Evolutionary conservation across 2,329 filamentous ascomycete genomes (phyloP), one percentile per base, ranked within the genome.

Genomic region (Colletotrichum eremochloae): DNA sequence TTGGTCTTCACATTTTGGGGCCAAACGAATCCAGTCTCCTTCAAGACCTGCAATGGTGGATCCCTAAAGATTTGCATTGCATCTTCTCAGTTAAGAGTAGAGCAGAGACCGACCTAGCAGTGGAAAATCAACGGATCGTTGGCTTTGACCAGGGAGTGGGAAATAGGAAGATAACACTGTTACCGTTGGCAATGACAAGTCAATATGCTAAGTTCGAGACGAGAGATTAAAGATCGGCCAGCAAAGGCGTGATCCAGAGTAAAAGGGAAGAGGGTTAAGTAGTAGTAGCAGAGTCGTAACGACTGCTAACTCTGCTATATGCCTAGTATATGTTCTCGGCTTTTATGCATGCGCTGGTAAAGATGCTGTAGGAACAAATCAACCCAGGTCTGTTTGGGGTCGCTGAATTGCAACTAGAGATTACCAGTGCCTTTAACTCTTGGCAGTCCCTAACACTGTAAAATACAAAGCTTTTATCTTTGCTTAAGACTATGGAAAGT

Each of bases 261-360:
- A 15, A 33, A 36, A 6, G 2, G 5, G 12, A 18, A 64, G 6
- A 64, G 14, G 20, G 1, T 8, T 3, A 8, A 29, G 50, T 66
- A 20, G 18, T 66, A 4, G 53, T 42, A 0, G 8, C 42, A 12
- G 53, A 66, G n/a, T 42, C 53, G 1, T 31, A 18, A 5, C 3
- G 9, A 2, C 53, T 53, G 4, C 2, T 58, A 42, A 15, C n/a
- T 3, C 1, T 38, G 8, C 31, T 50, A 0, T 58, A 55, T 50
- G 42, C 63, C 2, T 53, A 66, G 29, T 18, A 66, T 2, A 33
- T 66, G 1, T 66, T 66, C 14, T 66, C 64, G 1, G 24, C 31
- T 20, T 44, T 67, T 29, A 50, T 61, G 24, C 2, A 6, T 12
- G 12, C 44, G 8, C 18, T 18, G 14, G 53, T 42, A 14, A 20